Evolutionary conservation across 1,284 basidiomycete genomes (phyloP).

Genomic region (Trichosporon asahii): DNA sequence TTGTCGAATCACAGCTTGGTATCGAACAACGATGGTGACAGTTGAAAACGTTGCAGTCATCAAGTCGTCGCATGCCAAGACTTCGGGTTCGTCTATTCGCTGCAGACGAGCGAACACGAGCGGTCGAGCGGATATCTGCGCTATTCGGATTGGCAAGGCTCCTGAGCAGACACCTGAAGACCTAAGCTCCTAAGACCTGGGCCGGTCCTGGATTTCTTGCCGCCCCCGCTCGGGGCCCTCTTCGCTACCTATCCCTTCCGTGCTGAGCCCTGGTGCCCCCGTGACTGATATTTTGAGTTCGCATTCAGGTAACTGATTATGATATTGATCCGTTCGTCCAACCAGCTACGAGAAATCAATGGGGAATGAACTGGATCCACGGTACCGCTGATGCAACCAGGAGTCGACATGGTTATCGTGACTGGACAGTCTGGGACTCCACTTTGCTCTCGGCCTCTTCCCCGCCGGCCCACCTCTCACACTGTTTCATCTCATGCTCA

Average conservation of each 20-base stretch:
- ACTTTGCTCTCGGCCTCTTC: background rate
- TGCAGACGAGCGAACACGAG: background rate
- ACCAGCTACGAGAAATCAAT: background rate
- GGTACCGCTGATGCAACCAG: background rate
- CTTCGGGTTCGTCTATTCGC: background rate
- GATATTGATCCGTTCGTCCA: background rate
- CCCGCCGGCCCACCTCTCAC: background rate
- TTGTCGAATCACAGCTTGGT: background rate
- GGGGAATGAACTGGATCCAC: background rate
- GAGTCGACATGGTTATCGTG: background rate
- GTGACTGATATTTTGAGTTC: conserved; percentile 1
- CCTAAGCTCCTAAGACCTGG: too few relatives aligned
- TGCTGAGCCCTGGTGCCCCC: background rate
- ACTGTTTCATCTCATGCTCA: background rate
- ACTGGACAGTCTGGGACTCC: background rate
- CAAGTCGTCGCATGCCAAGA: background rate
- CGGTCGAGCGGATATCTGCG: background rate
- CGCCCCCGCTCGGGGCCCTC: background rate
- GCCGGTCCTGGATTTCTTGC: background rate
- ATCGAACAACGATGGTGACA: background rate
- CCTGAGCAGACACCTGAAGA: too few relatives aligned
- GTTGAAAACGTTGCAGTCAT: background rate
- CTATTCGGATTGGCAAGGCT: background rate
- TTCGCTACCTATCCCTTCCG: background rate
- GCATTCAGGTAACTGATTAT: background rate